These are phyloP conservation scores for Paracoccidioides brasiliensis DNA, from an alignment of 2,329 filamentous ascomycete species.

Conservation along the genomic window DNA sequence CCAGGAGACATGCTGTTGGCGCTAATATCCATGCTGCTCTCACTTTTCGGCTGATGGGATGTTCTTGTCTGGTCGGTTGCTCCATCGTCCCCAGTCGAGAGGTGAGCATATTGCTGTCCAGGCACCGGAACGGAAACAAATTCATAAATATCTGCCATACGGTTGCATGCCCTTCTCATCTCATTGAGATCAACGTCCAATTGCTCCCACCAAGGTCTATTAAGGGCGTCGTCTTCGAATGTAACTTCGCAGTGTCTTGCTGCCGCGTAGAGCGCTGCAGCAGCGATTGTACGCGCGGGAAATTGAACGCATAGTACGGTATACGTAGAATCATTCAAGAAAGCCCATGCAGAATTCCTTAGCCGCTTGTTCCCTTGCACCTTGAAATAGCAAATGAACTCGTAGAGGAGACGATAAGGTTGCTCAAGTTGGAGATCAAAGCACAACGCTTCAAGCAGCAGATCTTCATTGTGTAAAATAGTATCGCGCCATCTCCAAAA, in stretches of 20 bases:
- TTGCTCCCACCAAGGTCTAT: slow-evolving; percentile 76
- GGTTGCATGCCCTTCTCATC: slow-evolving; percentile 59
- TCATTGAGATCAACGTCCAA: slow-evolving; percentile 58
- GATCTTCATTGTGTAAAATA: slow-evolving; percentile 81
- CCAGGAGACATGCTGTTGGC: slow-evolving; percentile 6
- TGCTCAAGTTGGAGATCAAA: slow-evolving; percentile 88
- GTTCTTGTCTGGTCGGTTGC: slow-evolving; percentile 26
- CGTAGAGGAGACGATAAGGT: slow-evolving; percentile 72
- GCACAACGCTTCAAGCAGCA: slow-evolving; percentile 80
- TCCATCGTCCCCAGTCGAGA: slow-evolving; percentile 20
- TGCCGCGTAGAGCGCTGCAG: slow-evolving; percentile 75
- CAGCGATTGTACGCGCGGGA: slow-evolving; percentile 66
- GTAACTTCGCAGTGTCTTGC: slow-evolving; percentile 58
- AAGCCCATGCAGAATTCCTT: slow-evolving; percentile 81
- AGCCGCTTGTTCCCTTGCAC: slow-evolving; percentile 69
- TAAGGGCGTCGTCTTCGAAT: slow-evolving; percentile 61
- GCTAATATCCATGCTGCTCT: slow-evolving; percentile 14
- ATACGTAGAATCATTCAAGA: slow-evolving; percentile 78
- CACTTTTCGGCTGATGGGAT: slow-evolving; percentile 13
- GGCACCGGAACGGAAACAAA: slow-evolving; percentile 31
- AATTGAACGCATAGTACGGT: slow-evolving; percentile 76
- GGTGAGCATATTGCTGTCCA: slow-evolving; percentile 31
- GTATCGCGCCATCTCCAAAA: slow-evolving; percentile 97
- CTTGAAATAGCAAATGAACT: slow-evolving; percentile 60
- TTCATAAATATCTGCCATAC: slow-evolving; percentile 50